These are phyloP conservation scores for Bisporella sp. DNA, from an alignment of 2,329 filamentous ascomycete species.

Conservation along the genomic window DNA sequence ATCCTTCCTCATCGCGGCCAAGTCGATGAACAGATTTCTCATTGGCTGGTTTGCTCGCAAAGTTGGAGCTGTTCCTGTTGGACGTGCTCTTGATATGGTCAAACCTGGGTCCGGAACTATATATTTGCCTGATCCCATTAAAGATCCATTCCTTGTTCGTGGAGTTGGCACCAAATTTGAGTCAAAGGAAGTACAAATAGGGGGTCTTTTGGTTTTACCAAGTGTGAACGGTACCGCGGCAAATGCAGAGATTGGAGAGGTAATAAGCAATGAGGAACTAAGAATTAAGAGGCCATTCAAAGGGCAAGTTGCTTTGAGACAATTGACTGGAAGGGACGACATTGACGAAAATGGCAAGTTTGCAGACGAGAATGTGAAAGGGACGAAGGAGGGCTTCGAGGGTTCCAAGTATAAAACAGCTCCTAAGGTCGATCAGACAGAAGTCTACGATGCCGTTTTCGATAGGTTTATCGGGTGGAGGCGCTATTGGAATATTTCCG, in stretches of 20 bases:
- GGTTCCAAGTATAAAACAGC: constrained; percentile 83
- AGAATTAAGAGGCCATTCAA: constrained; percentile 84
- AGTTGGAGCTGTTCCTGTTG: constrained; percentile 88
- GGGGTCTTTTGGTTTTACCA: constrained; percentile 82
- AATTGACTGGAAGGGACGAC: constrained; percentile 76
- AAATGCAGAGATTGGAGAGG: constrained; percentile 77
- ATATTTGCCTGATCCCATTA: constrained; percentile 82
- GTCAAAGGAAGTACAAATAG: constrained; percentile 59
- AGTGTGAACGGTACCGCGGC: constrained; percentile 71
- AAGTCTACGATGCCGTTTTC: constrained; percentile 91
- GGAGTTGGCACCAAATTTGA: constrained; percentile 80
- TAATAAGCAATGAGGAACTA: constrained; percentile 73
- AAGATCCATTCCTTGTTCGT: constrained; percentile 55
- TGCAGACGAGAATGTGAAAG: constrained; percentile 6
- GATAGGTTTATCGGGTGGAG: constrained; percentile 70
- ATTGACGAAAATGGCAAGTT: constrained; percentile 51
- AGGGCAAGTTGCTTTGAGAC: constrained; percentile 64
- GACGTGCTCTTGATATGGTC: constrained; percentile 81
- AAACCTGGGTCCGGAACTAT: constrained; percentile 73
- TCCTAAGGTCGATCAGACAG: constrained; percentile 87
- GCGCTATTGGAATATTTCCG: constrained; percentile 93
- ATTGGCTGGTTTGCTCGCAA: constrained; percentile 81
- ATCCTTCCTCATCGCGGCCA: constrained; percentile 88
- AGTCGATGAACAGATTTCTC: constrained; percentile 84
- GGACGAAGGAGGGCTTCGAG: constrained; percentile 44